A percentile compares a stretch with the other conserved stretches of the same genome.
These are phyloP conservation scores for Fonsecaea pugnacius DNA, from an alignment of 2,329 filamentous ascomycete genomes.

Conservation along the genomic window DNA sequence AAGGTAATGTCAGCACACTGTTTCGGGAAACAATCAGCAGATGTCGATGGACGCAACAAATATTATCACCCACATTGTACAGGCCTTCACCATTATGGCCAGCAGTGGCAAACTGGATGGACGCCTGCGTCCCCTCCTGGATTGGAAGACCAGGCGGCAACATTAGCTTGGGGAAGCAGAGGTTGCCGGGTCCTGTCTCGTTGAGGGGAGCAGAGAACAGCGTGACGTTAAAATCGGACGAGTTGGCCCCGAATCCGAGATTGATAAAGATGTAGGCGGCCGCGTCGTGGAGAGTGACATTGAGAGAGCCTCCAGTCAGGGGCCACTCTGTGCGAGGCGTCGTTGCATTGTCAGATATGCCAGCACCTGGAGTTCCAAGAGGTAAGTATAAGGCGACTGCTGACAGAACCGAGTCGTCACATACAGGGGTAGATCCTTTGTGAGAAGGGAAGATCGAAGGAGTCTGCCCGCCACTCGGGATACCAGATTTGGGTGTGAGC, in stretches of 20 bases:
- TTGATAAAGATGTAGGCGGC: constrained; percentile 5
- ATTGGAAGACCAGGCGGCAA: neutral
- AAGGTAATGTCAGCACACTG: constrained; percentile 3
- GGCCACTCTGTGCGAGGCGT: neutral
- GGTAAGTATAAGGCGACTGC: neutral
- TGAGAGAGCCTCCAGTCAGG: neutral
- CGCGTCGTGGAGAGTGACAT: constrained; percentile 1
- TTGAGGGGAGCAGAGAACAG: constrained; percentile 1
- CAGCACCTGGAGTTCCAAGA: neutral
- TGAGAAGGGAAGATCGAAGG: neutral
- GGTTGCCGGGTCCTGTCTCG: neutral
- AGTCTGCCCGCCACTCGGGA: neutral
- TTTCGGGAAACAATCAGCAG: neutral
- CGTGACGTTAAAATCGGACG: neutral
- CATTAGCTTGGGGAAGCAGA: neutral
- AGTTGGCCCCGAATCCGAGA: neutral
- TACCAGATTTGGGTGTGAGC: constrained; percentile 3
- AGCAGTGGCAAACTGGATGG: neutral
- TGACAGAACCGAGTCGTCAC: neutral
- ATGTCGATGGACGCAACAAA: neutral
- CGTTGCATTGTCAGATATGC: neutral
- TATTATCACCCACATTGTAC: neutral
- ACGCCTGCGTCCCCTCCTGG: neutral
- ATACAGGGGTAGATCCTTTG: neutral
- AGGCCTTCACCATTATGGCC: neutral